phyloP scores from a whole-genome alignment of 306 rosid genomes.

The Inga laurina region DNA sequence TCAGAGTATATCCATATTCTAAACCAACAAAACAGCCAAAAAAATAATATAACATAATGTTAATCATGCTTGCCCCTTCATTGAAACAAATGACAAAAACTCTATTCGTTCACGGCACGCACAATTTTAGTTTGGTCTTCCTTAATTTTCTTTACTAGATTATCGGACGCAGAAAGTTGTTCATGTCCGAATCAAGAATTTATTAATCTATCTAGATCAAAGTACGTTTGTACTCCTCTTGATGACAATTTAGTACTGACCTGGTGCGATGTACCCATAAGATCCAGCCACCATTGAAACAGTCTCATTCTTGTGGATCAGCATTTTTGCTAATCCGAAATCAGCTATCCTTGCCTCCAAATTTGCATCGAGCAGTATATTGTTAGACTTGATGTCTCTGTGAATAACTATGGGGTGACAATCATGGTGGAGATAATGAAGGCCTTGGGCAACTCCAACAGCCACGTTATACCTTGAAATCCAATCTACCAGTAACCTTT shows the following conservation, averaged over 20 bases:
- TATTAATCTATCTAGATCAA: neutral
- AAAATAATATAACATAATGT: neutral
- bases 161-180: neutral
- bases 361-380: slow-evolving; percentile 81
- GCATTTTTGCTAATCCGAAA: slow-evolving; percentile 89
- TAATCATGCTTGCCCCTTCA: slow-evolving; percentile 3
- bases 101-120: neutral
- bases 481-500: slow-evolving; percentile 78
- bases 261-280: slow-evolving; percentile 95
- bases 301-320: slow-evolving; percentile 77
- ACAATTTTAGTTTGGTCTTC: neutral
- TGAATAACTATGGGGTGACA: slow-evolving; percentile 82
- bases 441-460: slow-evolving; percentile 84
- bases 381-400: slow-evolving; percentile 86
- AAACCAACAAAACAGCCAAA: neutral
- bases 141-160: neutral
- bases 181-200: neutral
- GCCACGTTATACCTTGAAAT: slow-evolving; percentile 85
- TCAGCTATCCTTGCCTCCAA: slow-evolving; percentile 86
- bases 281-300: slow-evolving; percentile 91
- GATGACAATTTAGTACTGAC: slow-evolving; percentile 36
- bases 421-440: slow-evolving; percentile 86
- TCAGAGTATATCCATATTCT: slow-evolving; percentile 87
- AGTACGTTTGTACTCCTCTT: neutral
- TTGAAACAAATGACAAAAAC: neutral